Percentiles rank a stretch among this genome's conserved stretches.
These are phyloP conservation scores for Quercus lobata DNA, from an alignment of 331 rosid species.

Conservation along the genomic window DNA sequence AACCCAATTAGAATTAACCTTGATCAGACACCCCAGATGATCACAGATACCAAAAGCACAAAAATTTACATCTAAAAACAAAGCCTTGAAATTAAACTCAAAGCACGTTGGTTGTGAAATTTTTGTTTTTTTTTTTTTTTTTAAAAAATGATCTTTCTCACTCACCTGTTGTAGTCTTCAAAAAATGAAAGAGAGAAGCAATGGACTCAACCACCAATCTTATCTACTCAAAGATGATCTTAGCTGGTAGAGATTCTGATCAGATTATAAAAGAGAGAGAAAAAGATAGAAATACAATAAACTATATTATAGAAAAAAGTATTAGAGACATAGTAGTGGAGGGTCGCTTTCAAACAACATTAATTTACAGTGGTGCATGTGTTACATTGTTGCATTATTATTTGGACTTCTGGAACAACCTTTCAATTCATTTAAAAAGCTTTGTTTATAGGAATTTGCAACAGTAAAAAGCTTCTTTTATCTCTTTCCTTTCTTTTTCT, in stretches of 20 bases:
- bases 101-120: constrained; percentile 14
- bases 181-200: constrained; percentile 14
- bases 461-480: neutral
- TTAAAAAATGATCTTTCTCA: neutral
- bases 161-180: constrained; percentile 47
- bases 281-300: neutral
- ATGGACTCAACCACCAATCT: constrained; percentile 46
- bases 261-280: constrained; percentile 19
- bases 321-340: constrained; percentile 24
- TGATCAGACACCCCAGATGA: constrained; percentile 25
- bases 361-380: neutral
- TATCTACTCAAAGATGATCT: constrained; percentile 45
- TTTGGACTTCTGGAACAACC: neutral
- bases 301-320: neutral
- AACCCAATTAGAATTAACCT: constrained; percentile 9
- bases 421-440: neutral
- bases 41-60: constrained; percentile 4
- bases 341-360: constrained; percentile 43
- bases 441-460: neutral
- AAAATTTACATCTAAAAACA: constrained; percentile 9
- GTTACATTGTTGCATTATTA: neutral
- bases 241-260: constrained; percentile 48
- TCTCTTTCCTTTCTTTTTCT: neutral
- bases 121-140: no score
- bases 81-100: constrained; percentile 10